Percentiles rank a stretch among this genome's conserved stretches.
These are phyloP conservation scores for Plectosphaerella sp. DNA, from an alignment of 2,329 filamentous ascomycete genomes.

Conservation along the genomic window DNA sequence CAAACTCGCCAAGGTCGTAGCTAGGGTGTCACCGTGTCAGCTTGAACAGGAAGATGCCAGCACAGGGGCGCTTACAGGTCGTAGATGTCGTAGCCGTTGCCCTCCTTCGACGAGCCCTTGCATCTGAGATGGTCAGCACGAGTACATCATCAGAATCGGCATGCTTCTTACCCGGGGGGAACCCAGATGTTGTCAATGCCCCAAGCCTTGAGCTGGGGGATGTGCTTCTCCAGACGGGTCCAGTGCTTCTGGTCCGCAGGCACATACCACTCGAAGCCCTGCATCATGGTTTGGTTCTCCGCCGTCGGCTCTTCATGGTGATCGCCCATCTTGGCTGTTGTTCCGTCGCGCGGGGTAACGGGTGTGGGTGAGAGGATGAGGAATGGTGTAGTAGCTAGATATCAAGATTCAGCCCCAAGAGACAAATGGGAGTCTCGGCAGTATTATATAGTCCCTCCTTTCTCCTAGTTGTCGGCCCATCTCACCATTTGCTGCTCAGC, in stretches of 20 bases:
- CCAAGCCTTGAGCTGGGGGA: slow-evolving; percentile 54
- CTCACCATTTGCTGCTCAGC: neutral
- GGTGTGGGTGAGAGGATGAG: neutral
- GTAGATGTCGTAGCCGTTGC: slow-evolving; percentile 68
- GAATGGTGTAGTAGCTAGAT: neutral
- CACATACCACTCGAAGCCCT: slow-evolving; percentile 72
- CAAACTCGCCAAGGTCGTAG: slow-evolving; percentile 67
- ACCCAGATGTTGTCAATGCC: slow-evolving; percentile 66
- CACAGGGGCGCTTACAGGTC: slow-evolving; percentile 43
- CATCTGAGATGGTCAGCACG: slow-evolving; percentile 30
- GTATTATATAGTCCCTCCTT: too few species aligned
- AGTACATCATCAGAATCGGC: neutral
- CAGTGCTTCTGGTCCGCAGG: slow-evolving; percentile 61
- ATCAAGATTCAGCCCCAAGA: neutral
- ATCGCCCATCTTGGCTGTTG: slow-evolving; percentile 7
- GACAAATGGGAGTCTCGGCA: neutral
- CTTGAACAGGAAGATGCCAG: neutral
- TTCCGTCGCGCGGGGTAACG: neutral
- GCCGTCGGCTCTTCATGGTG: slow-evolving; percentile 17
- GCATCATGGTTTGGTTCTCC: slow-evolving; percentile 56
- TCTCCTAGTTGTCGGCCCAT: neutral
- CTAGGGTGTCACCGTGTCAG: slow-evolving; percentile 7
- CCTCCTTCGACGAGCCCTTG: slow-evolving; percentile 59
- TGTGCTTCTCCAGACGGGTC: slow-evolving; percentile 49
- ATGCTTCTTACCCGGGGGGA: slow-evolving; percentile 49